Evolutionary conservation across 2,329 filamentous ascomycete species (phyloP).

Genomic region (Teratosphaeria nubilosa): DNA sequence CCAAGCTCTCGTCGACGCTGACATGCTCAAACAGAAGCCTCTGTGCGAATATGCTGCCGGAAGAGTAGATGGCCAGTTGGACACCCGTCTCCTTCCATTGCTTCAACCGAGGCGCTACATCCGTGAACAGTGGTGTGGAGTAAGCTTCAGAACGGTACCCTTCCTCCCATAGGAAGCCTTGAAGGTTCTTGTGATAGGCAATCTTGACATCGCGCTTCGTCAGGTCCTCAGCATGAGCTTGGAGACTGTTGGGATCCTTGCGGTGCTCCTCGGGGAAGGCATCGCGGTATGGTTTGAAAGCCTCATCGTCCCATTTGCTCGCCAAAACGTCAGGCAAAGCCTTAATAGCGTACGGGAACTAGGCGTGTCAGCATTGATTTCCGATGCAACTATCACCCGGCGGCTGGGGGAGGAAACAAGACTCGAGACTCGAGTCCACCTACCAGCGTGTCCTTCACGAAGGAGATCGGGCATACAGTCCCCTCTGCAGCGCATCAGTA

Average conservation of each 20-base stretch:
- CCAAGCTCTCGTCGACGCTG: constrained; percentile 2
- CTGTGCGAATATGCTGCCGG: constrained; percentile 69
- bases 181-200: constrained; percentile 66
- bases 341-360: constrained; percentile 66
- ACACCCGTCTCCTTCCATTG: constrained; percentile 48
- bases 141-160: constrained; percentile 63
- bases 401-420: not conserved
- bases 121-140: constrained; percentile 61
- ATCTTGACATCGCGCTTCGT: constrained; percentile 64
- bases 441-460: constrained; percentile 75
- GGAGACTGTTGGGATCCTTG: constrained; percentile 48
- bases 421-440: constrained; percentile 30
- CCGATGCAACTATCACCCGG: not conserved
- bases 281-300: constrained; percentile 57
- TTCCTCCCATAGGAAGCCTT: constrained; percentile 67
- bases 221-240: constrained; percentile 59
- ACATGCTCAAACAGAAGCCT: constrained; percentile 65
- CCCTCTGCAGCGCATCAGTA: constrained; percentile 48
- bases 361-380: not conserved
- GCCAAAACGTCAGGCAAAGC: constrained; percentile 55
- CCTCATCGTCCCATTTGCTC: constrained; percentile 54
- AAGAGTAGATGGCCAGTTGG: constrained; percentile 66
- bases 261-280: constrained; percentile 60
- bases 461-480: constrained; percentile 73
- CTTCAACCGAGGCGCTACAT: constrained; percentile 48